phyloP scores from a whole-genome alignment of 2,329 filamentous ascomycete genomes.

The Cladosporium sp. region DNA sequence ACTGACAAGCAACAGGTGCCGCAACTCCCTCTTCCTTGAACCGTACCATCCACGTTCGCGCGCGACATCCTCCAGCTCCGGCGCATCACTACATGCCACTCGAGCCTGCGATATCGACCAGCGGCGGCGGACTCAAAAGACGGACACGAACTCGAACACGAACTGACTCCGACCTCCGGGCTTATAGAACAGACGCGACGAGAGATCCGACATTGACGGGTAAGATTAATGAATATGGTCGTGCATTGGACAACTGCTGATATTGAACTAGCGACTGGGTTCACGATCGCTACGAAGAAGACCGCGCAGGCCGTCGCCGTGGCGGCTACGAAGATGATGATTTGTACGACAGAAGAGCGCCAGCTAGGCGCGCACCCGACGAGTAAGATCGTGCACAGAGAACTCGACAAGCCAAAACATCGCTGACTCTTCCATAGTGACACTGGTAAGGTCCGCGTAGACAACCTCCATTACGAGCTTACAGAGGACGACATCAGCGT shows the following conservation, averaged over 20 bases:
- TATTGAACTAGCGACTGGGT: constrained; percentile 74
- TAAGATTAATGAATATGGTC: constrained; percentile 39
- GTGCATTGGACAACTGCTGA: constrained; percentile 24
- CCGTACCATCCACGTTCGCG: constrained; percentile 9
- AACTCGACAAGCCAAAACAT: background rate
- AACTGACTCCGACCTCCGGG: constrained; percentile 40
- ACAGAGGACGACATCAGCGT: constrained; percentile 82
- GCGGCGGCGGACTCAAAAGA: constrained; percentile 26
- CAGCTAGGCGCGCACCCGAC: constrained; percentile 14
- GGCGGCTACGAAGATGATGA: constrained; percentile 12
- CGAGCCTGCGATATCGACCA: constrained; percentile 38
- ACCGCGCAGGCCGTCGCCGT: constrained; percentile 27
- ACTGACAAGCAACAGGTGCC: constrained; percentile 37
- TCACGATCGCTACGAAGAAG: constrained; percentile 53
- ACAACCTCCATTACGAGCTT: constrained; percentile 91
- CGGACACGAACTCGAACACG: constrained; percentile 23
- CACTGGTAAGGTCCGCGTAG: constrained; percentile 68
- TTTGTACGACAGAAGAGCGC: constrained; percentile 8
- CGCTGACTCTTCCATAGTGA: constrained; percentile 1
- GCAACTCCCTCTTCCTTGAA: constrained; percentile 40
- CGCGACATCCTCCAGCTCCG: constrained; percentile 21
- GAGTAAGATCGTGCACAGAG: background rate
- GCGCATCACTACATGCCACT: constrained; percentile 21
- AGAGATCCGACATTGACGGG: constrained; percentile 63
- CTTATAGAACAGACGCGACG: constrained; percentile 35